A percentile compares a stretch with the other conserved stretches of the same genome.
Evolutionary conservation across 441 rosid genomes (phyloP).

Genomic region (Manihot esculenta): DNA sequence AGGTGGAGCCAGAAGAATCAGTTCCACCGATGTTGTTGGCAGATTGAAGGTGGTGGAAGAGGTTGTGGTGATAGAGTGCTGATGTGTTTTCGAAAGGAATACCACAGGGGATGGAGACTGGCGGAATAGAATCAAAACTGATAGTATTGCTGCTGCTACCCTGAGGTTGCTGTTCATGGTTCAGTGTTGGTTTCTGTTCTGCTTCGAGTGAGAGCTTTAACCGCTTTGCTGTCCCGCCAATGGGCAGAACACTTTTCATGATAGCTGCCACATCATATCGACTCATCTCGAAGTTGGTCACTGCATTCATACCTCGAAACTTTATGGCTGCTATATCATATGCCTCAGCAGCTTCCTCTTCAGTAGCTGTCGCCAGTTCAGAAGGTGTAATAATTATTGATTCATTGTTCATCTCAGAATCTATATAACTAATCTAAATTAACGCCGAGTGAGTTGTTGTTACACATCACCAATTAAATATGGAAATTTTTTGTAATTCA

Average conservation of each 20-base stretch:
- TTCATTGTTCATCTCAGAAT: not conserved
- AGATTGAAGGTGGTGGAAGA: slow-evolving; percentile 52
- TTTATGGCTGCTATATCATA: slow-evolving; percentile 94
- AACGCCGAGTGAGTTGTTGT: too few relatives aligned
- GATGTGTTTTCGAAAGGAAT: slow-evolving; percentile 55
- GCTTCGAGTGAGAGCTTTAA: slow-evolving; percentile 61
- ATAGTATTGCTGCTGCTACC: slow-evolving; percentile 28
- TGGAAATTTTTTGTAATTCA: too few relatives aligned
- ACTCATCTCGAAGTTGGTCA: slow-evolving; percentile 91
- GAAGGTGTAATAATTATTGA: not conserved
- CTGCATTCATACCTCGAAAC: slow-evolving; percentile 80
- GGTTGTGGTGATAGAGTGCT: slow-evolving; percentile 48
- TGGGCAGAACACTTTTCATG: slow-evolving; percentile 60
- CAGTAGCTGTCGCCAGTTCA: slow-evolving; percentile 55
- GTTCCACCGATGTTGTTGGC: slow-evolving; percentile 27
- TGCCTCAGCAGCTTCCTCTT: slow-evolving; percentile 98
- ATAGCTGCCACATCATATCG: slow-evolving; percentile 82
- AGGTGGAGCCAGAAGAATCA: slow-evolving; percentile 35
- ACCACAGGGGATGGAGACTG: slow-evolving; percentile 51
- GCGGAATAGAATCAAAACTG: slow-evolving; percentile 49
- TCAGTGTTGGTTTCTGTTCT: slow-evolving; percentile 51
- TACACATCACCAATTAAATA: too few relatives aligned
- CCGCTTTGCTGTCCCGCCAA: slow-evolving; percentile 78
- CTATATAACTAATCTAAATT: not conserved
- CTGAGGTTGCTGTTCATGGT: slow-evolving; percentile 32